These are phyloP conservation scores for Leptomonas seymouri DNA, from an alignment of 208 protist species.

Conservation along the genomic window DNA sequence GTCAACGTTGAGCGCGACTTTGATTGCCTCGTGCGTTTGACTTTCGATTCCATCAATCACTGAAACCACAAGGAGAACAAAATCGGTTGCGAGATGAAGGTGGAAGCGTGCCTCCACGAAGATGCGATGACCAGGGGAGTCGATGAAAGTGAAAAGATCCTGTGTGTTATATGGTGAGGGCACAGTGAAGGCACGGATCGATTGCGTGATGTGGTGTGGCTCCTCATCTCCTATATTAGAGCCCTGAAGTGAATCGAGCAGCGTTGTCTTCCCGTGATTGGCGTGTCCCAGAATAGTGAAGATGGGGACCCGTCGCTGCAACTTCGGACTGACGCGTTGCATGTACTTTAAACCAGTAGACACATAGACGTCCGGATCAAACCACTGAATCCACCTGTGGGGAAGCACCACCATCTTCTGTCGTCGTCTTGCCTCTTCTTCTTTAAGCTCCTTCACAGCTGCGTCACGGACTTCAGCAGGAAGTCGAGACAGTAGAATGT, in stretches of 20 bases:
- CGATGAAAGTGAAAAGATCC: constrained; percentile 80
- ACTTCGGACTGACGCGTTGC: constrained; percentile 33
- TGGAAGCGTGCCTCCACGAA: constrained; percentile 86
- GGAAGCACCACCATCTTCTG: not conserved
- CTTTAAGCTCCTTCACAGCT: constrained; percentile 58
- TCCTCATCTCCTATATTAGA: constrained; percentile 58
- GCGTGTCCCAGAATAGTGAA: constrained; percentile 84
- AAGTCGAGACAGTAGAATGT: constrained; percentile 83
- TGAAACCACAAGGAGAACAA: constrained; percentile 81
- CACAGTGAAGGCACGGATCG: constrained; percentile 72
- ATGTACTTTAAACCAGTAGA: constrained; percentile 72
- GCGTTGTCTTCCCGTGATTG: constrained; percentile 90
- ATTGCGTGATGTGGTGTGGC: constrained; percentile 81
- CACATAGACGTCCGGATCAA: constrained; percentile 83
- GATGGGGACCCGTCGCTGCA: constrained; percentile 64
- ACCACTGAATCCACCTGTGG: constrained; percentile 75
- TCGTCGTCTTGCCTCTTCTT: constrained; percentile 44
- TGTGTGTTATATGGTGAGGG: constrained; percentile 11
- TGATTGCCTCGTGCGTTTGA: constrained; percentile 88
- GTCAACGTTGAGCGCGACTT: constrained; percentile 86
- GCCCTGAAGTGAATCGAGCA: constrained; percentile 80
- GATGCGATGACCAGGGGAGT: constrained; percentile 87
- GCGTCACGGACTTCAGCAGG: constrained; percentile 47
- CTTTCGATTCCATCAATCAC: constrained; percentile 77
- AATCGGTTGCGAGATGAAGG: constrained; percentile 72